A percentile compares a stretch with the other conserved stretches of the same genome.
Evolutionary conservation across 2,329 filamentous ascomycete genomes (phyloP).

Genomic region (Scytalidium sp.): DNA sequence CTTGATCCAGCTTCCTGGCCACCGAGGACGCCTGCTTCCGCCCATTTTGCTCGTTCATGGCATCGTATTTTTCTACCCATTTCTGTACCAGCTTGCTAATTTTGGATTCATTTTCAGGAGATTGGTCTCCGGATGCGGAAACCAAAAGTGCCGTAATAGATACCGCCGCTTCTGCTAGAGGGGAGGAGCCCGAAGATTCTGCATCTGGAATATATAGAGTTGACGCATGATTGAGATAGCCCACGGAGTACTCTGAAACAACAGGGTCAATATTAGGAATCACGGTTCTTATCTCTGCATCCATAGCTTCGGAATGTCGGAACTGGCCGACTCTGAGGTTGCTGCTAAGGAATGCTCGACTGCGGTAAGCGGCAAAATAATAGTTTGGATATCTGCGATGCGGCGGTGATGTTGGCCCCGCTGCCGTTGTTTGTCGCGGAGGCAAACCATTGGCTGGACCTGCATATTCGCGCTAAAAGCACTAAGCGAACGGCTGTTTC

Average conservation of each 20-base stretch:
- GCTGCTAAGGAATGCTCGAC: background rate
- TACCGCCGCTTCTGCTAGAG: conserved; percentile 78
- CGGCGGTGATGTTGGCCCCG: background rate
- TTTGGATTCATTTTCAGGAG: conserved; percentile 67
- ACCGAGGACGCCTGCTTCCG: conserved; percentile 68
- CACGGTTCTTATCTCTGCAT: conserved; percentile 79
- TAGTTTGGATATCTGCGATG: background rate
- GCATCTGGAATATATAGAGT: conserved; percentile 75
- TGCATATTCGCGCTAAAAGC: conserved; percentile 3
- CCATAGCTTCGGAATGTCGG: conserved; percentile 53
- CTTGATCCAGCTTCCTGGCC: conserved; percentile 85
- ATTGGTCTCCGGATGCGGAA: conserved; percentile 86
- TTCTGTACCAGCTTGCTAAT: conserved; percentile 84
- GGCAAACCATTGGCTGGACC: background rate
- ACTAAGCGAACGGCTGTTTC: conserved; percentile 5
- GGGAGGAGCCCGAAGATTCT: conserved; percentile 67
- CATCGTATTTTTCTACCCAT: conserved; percentile 80
- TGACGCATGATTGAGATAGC: conserved; percentile 91
- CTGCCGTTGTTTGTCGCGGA: background rate
- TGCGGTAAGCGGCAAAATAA: background rate
- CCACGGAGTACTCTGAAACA: conserved; percentile 87
- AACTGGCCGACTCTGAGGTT: background rate
- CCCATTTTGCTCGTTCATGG: conserved; percentile 65
- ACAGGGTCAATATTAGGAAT: conserved; percentile 86
- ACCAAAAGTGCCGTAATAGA: conserved; percentile 85